Conservation (phyloP, 1,139 yeast species). For the Lodderomyces beijingensis region DNA sequence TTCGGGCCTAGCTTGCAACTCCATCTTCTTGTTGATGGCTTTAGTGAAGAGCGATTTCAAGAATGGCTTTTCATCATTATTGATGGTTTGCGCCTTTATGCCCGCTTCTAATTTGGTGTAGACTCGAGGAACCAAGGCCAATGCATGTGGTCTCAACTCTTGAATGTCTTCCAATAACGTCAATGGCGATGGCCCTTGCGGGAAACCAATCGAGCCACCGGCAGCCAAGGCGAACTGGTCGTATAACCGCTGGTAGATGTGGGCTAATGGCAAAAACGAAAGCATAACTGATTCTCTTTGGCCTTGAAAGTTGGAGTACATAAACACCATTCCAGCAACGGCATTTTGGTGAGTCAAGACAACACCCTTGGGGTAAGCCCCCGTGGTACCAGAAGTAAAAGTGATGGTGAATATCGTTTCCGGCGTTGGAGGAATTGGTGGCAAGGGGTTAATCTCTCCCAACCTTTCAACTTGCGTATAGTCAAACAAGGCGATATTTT, state of each 20-base stretch:
- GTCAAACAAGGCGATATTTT: constrained; percentile 28
- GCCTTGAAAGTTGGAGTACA: constrained; percentile 14
- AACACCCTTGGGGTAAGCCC: constrained; percentile 69
- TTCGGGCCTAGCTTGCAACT: constrained; percentile 20
- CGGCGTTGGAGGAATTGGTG: constrained; percentile 48
- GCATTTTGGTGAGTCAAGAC: constrained; percentile 52
- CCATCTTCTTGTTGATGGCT: constrained; percentile 30
- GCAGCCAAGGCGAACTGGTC: constrained; percentile 18
- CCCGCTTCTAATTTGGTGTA: constrained; percentile 42
- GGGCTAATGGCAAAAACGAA: constrained; percentile 42
- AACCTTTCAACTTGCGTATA: constrained; percentile 45
- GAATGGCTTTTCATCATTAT: constrained; percentile 39
- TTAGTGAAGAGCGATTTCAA: constrained; percentile 21
- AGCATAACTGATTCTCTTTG: constrained; percentile 12
- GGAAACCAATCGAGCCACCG: constrained; percentile 38
- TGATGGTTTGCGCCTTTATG: constrained; percentile 37
- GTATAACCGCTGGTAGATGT: constrained; percentile 53
- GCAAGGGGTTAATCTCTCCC: constrained; percentile 47
- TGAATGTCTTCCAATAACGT: constrained; percentile 38
- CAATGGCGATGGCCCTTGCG: constrained; percentile 34
- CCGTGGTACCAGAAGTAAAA: constrained; percentile 79
- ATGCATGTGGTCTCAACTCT: constrained; percentile 29
- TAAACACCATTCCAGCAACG: constrained; percentile 44
- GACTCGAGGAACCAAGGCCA: constrained; percentile 38
- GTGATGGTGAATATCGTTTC: constrained; percentile 60